Evolutionary conservation across 2,329 filamentous ascomycete genomes (phyloP), one percentile per base, ranked within the genome.

Genomic region (Phoma sp.): DNA sequence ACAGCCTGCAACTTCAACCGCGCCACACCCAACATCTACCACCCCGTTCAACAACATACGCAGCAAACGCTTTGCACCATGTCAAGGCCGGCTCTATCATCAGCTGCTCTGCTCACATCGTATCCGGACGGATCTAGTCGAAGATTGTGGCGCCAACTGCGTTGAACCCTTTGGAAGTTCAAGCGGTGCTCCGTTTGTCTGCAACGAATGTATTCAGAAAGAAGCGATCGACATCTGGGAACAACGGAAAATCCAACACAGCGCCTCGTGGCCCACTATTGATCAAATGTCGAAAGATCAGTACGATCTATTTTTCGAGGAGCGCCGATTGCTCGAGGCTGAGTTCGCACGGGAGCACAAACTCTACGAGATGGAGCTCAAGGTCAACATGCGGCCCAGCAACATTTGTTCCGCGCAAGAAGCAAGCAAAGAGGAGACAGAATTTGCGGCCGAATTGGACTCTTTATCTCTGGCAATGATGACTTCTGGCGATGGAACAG

Each of bases 41-140:
- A 60, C 62, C 2, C 48, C 55, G 3, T 60, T 64, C 45, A 61
- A 62, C 25, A 64, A 64, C 36, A 54, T 64, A 6, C 65, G 63
- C 14, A 61, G 62, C 45, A 72, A 67, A 47, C 69, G 71, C 21
- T 68, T 72, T 40, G 63, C 64, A 21, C 65, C 69, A 17, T 74
- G 72, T 43, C 67, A 69, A 47, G 70, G 70, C 10, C 69, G 69
- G 6, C 64, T 73, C 7, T 74, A 74, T 30, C 72, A 74, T 36
- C 71, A 74, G 45, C 67, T 74, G 4, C 48, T 65, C 6, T 74
- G 72, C 43, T 71, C 70, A 15, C 72, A 74, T 56, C 66, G 68
- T 5, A 64, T 74, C 33, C 68, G 72, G 15, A 74, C 72, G 3
- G 69, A 74, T 47, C 37, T 73, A 0, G 70, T 73, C 5, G 71